These are phyloP conservation scores for Ophiostoma sp. DNA, from an alignment of 2,329 filamentous ascomycete genomes.

Conservation along the genomic window DNA sequence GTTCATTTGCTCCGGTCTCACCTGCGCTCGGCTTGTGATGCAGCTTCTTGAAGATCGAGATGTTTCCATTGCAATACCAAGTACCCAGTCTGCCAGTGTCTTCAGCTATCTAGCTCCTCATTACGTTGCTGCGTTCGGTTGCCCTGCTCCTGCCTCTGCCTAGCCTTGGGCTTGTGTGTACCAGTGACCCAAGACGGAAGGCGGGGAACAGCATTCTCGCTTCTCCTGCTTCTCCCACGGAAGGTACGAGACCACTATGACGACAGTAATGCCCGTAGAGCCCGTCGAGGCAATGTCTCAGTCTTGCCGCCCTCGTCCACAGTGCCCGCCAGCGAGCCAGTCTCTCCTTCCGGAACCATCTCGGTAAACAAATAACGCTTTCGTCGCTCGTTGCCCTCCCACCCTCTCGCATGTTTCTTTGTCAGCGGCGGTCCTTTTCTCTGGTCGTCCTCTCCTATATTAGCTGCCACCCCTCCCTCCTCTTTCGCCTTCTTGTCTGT, in stretches of 20 bases:
- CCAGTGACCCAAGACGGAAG: background rate
- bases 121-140: background rate
- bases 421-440: slow-evolving; percentile 9
- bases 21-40: slow-evolving; percentile 8
- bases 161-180: background rate
- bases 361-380: slow-evolving; percentile 12
- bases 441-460: slow-evolving; percentile 7
- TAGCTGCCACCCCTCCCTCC: slow-evolving; percentile 9
- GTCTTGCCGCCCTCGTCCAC: background rate
- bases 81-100: background rate
- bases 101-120: background rate
- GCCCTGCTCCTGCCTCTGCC: background rate
- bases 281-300: slow-evolving; percentile 1
- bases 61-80: background rate
- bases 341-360: slow-evolving; percentile 5
- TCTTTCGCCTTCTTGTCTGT: background rate
- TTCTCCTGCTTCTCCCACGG: background rate
- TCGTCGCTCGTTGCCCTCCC: background rate
- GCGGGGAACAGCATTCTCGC: background rate
- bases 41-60: background rate
- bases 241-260: slow-evolving; percentile 10
- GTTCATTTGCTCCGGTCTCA: background rate
- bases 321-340: background rate
- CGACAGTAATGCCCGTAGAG: background rate
- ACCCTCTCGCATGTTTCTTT: background rate